Conservation (phyloP, 2,329 filamentous ascomycete genomes). For the Aspergillus nomiae region DNA sequence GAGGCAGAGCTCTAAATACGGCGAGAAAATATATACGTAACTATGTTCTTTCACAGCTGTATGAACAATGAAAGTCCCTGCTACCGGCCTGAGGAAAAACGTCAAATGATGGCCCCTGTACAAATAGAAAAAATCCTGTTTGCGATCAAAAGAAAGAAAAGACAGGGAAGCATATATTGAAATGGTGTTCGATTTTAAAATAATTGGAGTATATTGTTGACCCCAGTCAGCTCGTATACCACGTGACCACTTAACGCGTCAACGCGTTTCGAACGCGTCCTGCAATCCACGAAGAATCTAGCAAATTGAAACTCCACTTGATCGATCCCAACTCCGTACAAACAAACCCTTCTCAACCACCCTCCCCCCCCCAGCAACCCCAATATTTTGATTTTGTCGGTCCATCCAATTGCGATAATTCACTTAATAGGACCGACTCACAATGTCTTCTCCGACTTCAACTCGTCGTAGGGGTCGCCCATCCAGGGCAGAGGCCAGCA, state of each 20-base stretch:
- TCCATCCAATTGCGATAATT: conserved; percentile 8
- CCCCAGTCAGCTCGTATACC: not conserved
- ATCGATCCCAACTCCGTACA: not conserved
- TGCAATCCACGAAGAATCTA: conserved; percentile 16
- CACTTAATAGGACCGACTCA: conserved; percentile 16
- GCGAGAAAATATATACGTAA: not conserved
- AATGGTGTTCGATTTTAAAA: not conserved
- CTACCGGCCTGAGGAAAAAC: not conserved
- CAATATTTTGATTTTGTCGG: conserved; percentile 5
- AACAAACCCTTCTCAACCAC: conserved; percentile 3
- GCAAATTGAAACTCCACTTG: conserved; percentile 16
- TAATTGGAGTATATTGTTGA: not conserved
- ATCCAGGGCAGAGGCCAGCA: conserved; percentile 36
- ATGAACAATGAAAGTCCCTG: not conserved
- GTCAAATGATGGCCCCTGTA: no score
- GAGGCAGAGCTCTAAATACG: not conserved
- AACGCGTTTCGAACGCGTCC: conserved; percentile 23
- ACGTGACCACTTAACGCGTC: conserved; percentile 35
- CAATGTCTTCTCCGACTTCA: conserved; percentile 48
- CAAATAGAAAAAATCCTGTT: not conserved
- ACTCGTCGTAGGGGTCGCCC: conserved; percentile 44
- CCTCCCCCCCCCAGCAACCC: not conserved
- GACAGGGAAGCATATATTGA: not conserved
- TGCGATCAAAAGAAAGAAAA: not conserved
- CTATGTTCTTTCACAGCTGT: not conserved